Conservation (phyloP, 805 yeast genomes). For the Hanseniaspora lindneri region DNA sequence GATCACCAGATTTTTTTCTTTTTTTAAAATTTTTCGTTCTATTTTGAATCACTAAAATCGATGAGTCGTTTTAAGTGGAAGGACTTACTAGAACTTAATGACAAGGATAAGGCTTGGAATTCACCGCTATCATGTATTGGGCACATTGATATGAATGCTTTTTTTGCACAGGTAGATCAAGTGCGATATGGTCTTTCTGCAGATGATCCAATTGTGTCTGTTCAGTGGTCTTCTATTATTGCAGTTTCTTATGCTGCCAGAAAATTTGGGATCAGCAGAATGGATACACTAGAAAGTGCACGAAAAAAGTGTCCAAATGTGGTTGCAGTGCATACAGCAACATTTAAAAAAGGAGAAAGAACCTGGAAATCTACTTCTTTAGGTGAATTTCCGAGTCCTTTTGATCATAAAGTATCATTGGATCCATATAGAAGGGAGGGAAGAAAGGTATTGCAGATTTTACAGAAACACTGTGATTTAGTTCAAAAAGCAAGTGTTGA, state of each 20-base stretch:
- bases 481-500: constrained; percentile 95
- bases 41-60: too few relatives aligned
- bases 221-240: constrained; percentile 82
- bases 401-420: constrained; percentile 66
- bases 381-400: constrained; percentile 30
- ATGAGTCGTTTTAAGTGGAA: constrained; percentile 39
- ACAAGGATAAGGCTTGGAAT: constrained; percentile 37
- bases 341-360: constrained; percentile 74
- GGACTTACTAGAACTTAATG: constrained; percentile 40
- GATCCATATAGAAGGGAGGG: constrained; percentile 88
- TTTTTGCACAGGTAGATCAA: constrained; percentile 89
- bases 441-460: constrained; percentile 57
- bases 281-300: constrained; percentile 63
- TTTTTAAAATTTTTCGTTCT: too few relatives aligned
- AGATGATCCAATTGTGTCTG: constrained; percentile 81
- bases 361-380: constrained; percentile 67
- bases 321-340: constrained; percentile 83
- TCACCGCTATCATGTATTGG: constrained; percentile 71
- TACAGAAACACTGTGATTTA: constrained; percentile 48
- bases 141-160: constrained; percentile 87
- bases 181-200: constrained; percentile 51
- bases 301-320: constrained; percentile 62
- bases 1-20: too few relatives aligned
- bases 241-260: constrained; percentile 90
- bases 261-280: constrained; percentile 64